These are phyloP conservation scores for Alternaria novae-zelandiae DNA, from an alignment of 2,329 filamentous ascomycete species.

Conservation along the genomic window DNA sequence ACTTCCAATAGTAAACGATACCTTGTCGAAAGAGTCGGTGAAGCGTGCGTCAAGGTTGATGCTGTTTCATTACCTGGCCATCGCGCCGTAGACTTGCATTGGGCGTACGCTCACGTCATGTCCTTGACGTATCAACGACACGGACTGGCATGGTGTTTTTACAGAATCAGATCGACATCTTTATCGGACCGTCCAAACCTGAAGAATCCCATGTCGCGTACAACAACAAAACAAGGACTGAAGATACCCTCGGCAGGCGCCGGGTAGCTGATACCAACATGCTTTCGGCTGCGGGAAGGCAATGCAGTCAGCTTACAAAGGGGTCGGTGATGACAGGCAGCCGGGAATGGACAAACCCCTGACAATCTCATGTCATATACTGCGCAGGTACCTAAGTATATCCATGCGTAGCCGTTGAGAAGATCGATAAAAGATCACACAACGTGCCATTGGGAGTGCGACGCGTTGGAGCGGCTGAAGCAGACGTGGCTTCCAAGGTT, in stretches of 20 bases:
- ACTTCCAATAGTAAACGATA: not conserved
- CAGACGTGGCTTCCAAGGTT: not conserved
- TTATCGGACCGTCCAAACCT: not conserved
- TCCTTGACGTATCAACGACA: not conserved
- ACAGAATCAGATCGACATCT: not conserved
- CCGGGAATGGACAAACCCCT: not conserved
- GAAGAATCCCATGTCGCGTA: not conserved
- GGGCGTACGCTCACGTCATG: not conserved
- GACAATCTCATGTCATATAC: not conserved
- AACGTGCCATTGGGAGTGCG: not conserved
- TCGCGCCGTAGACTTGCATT: not conserved
- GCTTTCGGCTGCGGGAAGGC: not conserved
- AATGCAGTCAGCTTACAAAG: not conserved
- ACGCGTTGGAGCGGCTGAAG: not conserved
- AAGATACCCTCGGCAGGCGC: slow-evolving; percentile 22
- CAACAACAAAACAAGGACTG: slow-evolving; percentile 49
- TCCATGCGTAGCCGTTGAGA: not conserved
- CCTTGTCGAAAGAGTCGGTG: not conserved
- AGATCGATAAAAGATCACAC: not conserved
- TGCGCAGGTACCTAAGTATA: not conserved
- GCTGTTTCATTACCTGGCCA: not conserved
- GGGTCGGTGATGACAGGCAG: not conserved
- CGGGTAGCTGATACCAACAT: not conserved
- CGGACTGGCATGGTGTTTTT: not conserved
- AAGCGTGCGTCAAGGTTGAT: not conserved